Evolutionary conservation across 73 alveolate species (phyloP).

Genomic region (Tetrahymena thermophila): DNA sequence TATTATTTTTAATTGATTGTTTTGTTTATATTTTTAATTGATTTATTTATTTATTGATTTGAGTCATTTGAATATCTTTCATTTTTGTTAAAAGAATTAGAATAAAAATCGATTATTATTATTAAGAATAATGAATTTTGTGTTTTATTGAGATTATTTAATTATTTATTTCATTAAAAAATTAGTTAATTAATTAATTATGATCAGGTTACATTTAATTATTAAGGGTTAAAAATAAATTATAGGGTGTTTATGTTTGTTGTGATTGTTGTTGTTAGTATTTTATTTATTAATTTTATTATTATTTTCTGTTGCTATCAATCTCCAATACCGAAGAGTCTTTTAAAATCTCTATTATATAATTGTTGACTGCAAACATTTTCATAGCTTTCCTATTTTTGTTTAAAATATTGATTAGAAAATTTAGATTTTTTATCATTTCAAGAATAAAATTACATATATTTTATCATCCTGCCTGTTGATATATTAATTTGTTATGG

Average conservation of each 20-base stretch:
- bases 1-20: not conserved
- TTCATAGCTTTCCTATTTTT: not conserved
- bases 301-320: not conserved
- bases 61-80: not conserved
- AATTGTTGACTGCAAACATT: not conserved
- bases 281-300: not conserved
- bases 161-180: not conserved
- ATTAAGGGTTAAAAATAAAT: too few species aligned
- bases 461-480: not conserved
- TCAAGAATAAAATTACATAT: not conserved
- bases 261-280: not conserved
- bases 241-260: not conserved
- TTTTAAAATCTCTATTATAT: not conserved
- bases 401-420: not conserved
- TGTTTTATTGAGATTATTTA: too few species aligned
- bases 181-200: too few species aligned
- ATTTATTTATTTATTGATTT: too few species aligned
- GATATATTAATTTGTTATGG: not conserved
- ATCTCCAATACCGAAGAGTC: not conserved
- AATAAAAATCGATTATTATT: not conserved
- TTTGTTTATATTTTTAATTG: too few species aligned
- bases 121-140: too few species aligned
- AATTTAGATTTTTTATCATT: not conserved
- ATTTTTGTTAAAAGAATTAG: not conserved
- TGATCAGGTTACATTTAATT: not conserved